Evolutionary conservation across 73 alveolate species (phyloP).

Genomic region (Effrenium voratum): DNA sequence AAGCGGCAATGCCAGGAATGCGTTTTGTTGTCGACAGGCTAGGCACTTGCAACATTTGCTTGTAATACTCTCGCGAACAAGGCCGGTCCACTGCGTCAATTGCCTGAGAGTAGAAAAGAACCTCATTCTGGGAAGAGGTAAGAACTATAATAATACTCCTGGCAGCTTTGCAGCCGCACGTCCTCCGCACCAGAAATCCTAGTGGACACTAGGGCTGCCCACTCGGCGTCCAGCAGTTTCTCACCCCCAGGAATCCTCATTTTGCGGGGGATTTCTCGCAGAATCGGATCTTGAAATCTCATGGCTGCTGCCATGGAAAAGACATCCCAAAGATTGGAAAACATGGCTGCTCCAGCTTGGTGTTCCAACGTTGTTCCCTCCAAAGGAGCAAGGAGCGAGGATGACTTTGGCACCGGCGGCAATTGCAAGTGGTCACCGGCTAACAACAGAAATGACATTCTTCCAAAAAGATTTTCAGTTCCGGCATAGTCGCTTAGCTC

Average conservation of each 20-base stretch:
- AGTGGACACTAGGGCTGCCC: neutral
- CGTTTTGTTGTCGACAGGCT: neutral
- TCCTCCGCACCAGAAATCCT: neutral
- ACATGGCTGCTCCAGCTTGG: neutral
- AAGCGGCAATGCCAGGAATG: neutral
- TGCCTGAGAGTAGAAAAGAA: neutral
- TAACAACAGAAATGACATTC: neutral
- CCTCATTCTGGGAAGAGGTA: neutral
- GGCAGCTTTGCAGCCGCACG: neutral
- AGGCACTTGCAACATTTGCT: neutral
- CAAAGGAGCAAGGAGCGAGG: neutral
- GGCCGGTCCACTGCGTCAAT: neutral
- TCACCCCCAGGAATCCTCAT: constrained; percentile 2
- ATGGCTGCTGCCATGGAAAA: neutral
- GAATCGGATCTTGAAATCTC: neutral
- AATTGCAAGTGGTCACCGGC: constrained; percentile 12
- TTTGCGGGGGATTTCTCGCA: neutral
- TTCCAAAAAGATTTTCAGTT: neutral
- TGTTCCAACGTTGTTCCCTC: neutral
- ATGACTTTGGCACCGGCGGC: constrained; percentile 2
- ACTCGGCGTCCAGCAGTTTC: neutral
- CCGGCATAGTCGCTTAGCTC: neutral
- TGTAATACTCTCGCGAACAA: no score
- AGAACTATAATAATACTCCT: neutral
- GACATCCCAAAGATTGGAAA: neutral